These are phyloP conservation scores for Thraustochytrium sp. DNA, from an alignment of 352 stramenopile genomes.

Conservation along the genomic window DNA sequence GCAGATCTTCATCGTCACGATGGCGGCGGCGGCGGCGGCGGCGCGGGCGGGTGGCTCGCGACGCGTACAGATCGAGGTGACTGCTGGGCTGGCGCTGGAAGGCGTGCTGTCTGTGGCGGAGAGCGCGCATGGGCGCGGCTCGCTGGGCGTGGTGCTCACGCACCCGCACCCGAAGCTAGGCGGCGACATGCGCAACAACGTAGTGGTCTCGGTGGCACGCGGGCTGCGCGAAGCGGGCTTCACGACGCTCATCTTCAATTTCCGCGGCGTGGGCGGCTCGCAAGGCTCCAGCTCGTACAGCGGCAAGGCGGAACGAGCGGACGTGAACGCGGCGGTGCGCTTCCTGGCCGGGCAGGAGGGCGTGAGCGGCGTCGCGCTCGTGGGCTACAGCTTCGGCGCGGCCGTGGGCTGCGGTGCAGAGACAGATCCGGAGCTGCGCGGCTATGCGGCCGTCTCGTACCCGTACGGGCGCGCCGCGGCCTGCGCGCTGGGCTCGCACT, in stretches of 20 bases:
- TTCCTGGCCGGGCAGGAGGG: background rate
- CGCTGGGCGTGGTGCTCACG: slow-evolving; percentile 64
- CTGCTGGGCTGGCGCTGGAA: background rate
- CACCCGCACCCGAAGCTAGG: slow-evolving; percentile 54
- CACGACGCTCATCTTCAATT: slow-evolving; percentile 7
- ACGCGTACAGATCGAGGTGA: background rate
- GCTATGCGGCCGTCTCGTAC: slow-evolving; percentile 16
- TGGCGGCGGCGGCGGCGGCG: background rate
- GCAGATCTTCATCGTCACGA: background rate
- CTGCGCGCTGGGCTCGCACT: background rate
- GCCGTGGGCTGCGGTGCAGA: background rate
- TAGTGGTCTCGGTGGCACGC: slow-evolving; percentile 52
- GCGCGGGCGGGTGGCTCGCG: slow-evolving; percentile 46
- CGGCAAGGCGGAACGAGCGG: background rate
- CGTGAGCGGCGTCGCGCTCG: background rate
- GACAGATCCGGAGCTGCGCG: background rate
- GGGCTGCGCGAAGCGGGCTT: slow-evolving; percentile 59
- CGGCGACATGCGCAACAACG: slow-evolving; percentile 61
- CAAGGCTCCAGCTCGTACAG: background rate
- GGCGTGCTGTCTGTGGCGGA: background rate
- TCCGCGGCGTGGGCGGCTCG: slow-evolving; percentile 34
- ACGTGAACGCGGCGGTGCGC: slow-evolving; percentile 8
- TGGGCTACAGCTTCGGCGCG: slow-evolving; percentile 41
- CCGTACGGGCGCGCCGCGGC: slow-evolving; percentile 6
- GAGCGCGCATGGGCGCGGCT: background rate